These are phyloP conservation scores for Blastocladiella emersonii DNA, from an alignment of 371 early-diverging fungal genomes.

Conservation along the genomic window DNA sequence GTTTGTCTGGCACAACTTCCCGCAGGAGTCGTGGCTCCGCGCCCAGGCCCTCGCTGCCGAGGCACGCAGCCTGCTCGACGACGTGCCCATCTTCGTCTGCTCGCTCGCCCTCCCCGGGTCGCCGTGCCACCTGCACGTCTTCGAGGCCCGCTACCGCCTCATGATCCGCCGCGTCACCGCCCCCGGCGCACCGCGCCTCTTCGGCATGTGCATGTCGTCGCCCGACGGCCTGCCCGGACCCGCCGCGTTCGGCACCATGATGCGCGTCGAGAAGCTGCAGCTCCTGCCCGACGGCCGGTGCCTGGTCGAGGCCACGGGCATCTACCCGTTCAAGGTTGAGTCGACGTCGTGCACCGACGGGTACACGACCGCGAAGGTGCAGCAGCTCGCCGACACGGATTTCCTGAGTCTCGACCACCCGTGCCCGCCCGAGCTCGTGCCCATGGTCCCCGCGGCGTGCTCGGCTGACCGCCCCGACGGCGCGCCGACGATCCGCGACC, in stretches of 20 bases:
- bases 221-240: constrained; percentile 14
- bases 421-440: not conserved
- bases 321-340: constrained; percentile 18
- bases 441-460: not conserved
- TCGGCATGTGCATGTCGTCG: constrained; percentile 40
- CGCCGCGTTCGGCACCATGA: constrained; percentile 30
- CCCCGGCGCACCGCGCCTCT: constrained; percentile 24
- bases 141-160: constrained; percentile 46
- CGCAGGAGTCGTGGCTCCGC: constrained; percentile 6
- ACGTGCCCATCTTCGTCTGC: constrained; percentile 46
- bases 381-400: constrained; percentile 14
- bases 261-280: constrained; percentile 25
- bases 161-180: constrained; percentile 41
- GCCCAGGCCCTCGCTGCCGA: constrained; percentile 3
- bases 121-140: constrained; percentile 45
- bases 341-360: constrained; percentile 21
- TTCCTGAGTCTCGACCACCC: not conserved
- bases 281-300: constrained; percentile 29
- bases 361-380: constrained; percentile 14
- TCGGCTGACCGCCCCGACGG: not conserved
- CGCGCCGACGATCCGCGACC: constrained; percentile 8
- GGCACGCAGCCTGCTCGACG: constrained; percentile 11
- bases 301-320: constrained; percentile 24
- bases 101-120: constrained; percentile 44
- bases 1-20: not conserved